Conservation (phyloP, 108 stramenopile species). For the Nitzschia sp. region DNA sequence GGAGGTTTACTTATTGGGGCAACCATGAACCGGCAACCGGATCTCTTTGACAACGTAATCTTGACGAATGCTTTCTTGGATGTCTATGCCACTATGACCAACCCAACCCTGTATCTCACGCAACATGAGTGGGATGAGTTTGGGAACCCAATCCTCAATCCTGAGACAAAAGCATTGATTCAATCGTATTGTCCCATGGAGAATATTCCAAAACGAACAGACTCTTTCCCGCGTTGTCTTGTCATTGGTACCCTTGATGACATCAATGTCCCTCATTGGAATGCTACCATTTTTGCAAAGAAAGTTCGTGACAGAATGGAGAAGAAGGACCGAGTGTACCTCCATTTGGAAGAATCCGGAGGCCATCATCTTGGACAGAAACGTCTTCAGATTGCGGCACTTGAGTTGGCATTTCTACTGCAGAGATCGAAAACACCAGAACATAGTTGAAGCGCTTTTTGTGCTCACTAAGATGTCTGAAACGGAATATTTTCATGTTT, state of each 20-base stretch:
- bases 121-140: conserved; percentile 78
- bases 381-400: conserved; percentile 31
- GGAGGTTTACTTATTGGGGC: conserved; percentile 61
- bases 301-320: conserved; percentile 27
- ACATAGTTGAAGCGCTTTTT: too few relatives aligned
- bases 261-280: conserved; percentile 46
- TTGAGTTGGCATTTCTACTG: conserved; percentile 35
- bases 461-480: too few relatives aligned
- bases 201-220: conserved; percentile 14
- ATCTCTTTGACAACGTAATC: conserved; percentile 37
- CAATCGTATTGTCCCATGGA: conserved; percentile 43
- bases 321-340: conserved; percentile 6
- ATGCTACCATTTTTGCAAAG: conserved; percentile 38
- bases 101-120: conserved; percentile 52
- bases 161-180: conserved; percentile 7
- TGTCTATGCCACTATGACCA: conserved; percentile 48
- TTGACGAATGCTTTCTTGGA: conserved; percentile 65
- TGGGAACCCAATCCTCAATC: conserved; percentile 45
- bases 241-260: conserved; percentile 50
- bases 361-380: conserved; percentile 40
- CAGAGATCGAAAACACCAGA: background rate
- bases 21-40: conserved; percentile 45
- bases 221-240: conserved; percentile 19
- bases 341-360: conserved; percentile 33
- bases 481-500: too few relatives aligned